phyloP scores from a whole-genome alignment of 2,329 filamentous ascomycete species.

The Fusarium nodosum region DNA sequence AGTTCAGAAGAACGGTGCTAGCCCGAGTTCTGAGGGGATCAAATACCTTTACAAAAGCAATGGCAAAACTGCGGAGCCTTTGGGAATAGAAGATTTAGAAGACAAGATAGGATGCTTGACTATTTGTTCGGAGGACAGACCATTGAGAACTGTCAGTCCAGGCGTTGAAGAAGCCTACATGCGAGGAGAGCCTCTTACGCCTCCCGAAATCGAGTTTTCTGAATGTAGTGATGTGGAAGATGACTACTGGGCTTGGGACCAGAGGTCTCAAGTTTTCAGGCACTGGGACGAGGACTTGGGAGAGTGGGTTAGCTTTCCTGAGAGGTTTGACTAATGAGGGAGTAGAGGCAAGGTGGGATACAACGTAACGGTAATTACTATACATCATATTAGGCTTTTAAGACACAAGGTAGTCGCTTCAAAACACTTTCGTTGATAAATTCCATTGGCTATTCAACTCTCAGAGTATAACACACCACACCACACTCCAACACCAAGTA shows the following conservation, averaged over 20 bases:
- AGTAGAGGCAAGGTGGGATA: neutral
- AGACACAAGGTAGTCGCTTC: neutral
- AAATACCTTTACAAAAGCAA: conserved; percentile 25
- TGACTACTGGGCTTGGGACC: conserved; percentile 46
- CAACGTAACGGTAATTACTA: neutral
- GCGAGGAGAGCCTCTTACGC: conserved; percentile 34
- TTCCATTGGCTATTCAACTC: conserved; percentile 5
- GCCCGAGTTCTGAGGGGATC: conserved; percentile 2
- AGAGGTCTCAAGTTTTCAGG: conserved; percentile 29
- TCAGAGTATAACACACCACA: conserved; percentile 1
- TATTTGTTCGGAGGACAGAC: neutral
- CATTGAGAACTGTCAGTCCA: neutral
- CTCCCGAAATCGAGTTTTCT: conserved; percentile 40
- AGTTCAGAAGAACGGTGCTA: neutral
- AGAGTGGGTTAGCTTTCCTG: conserved; percentile 45
- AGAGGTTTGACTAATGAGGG: conserved; percentile 43
- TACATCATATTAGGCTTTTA: neutral
- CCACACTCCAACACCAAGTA: neutral
- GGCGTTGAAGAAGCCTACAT: conserved; percentile 36
- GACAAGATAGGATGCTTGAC: conserved; percentile 15
- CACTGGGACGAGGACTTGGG: conserved; percentile 45
- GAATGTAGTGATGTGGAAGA: conserved; percentile 40
- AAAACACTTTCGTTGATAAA: conserved; percentile 10
- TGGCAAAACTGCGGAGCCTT: neutral
- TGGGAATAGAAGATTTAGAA: conserved; percentile 15